These are phyloP conservation scores for Lichtheimia ornata DNA, from an alignment of 371 early-diverging fungal genomes.

Conservation along the genomic window DNA sequence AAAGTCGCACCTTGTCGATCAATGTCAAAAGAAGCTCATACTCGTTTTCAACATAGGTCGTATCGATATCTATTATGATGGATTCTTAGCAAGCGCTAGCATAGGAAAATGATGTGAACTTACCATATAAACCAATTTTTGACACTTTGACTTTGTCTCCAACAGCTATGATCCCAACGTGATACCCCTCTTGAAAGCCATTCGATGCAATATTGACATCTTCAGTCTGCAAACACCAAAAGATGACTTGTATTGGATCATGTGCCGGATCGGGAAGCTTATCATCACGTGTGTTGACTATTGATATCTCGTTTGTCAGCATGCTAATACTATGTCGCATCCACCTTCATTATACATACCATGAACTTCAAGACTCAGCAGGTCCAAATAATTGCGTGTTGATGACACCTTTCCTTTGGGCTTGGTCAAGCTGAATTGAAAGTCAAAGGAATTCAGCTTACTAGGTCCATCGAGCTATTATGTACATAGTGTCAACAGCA, in stretches of 20 bases:
- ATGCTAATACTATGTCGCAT: not conserved
- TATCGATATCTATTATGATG: slow-evolving; percentile 18
- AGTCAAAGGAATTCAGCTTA: slow-evolving; percentile 55
- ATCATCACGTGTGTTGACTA: slow-evolving; percentile 46
- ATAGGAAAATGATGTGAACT: not conserved
- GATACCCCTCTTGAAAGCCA: slow-evolving; percentile 48
- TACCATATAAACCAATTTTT: slow-evolving; percentile 37
- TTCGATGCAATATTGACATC: slow-evolving; percentile 35
- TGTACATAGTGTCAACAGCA: too few species aligned
- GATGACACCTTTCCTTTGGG: slow-evolving; percentile 21
- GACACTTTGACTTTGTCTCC: slow-evolving; percentile 24
- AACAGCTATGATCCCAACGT: slow-evolving; percentile 31
- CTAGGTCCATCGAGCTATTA: slow-evolving; percentile 61
- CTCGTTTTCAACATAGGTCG: slow-evolving; percentile 52
- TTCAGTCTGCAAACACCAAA: slow-evolving; percentile 62
- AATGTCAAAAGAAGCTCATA: slow-evolving; percentile 50
- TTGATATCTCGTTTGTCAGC: too few species aligned
- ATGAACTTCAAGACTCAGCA: slow-evolving; percentile 48
- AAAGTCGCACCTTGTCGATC: slow-evolving; percentile 47
- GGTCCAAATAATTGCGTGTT: slow-evolving; percentile 31
- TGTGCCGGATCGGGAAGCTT: slow-evolving; percentile 60
- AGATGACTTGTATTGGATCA: slow-evolving; percentile 54
- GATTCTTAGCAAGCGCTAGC: not conserved
- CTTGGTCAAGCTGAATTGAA: slow-evolving; percentile 59
- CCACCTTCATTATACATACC: slow-evolving; percentile 18